These are phyloP conservation scores for Coleophoma cylindrospora DNA, from an alignment of 2,329 filamentous ascomycete genomes.

Conservation along the genomic window DNA sequence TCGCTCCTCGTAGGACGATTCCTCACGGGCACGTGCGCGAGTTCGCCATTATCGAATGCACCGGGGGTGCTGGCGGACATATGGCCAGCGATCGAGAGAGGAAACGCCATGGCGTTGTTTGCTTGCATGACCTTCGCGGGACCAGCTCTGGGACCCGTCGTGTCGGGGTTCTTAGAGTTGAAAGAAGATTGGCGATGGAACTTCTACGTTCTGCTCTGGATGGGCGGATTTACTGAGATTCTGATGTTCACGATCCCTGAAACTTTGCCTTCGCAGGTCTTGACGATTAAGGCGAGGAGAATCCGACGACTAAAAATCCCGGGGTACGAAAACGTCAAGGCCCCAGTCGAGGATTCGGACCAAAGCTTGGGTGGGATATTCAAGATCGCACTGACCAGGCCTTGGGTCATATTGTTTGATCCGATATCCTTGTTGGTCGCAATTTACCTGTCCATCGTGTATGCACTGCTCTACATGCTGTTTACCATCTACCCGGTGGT, in stretches of 20 bases:
- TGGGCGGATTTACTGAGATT: constrained; percentile 32
- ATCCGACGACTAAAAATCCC: constrained; percentile 42
- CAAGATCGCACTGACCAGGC: constrained; percentile 31
- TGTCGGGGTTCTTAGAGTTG: constrained; percentile 51
- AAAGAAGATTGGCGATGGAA: constrained; percentile 47
- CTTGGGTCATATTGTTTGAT: constrained; percentile 2
- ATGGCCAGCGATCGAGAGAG: neutral
- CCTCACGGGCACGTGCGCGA: constrained; percentile 55
- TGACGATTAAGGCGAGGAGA: constrained; percentile 47
- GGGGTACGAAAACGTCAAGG: constrained; percentile 46
- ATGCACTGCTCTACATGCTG: constrained; percentile 22
- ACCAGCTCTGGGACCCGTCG: constrained; percentile 39
- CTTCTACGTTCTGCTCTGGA: constrained; percentile 42
- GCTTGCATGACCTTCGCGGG: constrained; percentile 56
- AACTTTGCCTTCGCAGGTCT: constrained; percentile 44
- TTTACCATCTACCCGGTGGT: constrained; percentile 25
- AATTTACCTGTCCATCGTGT: constrained; percentile 15
- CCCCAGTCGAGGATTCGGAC: constrained; percentile 41
- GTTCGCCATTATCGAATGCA: constrained; percentile 34
- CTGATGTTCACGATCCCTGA: constrained; percentile 55
- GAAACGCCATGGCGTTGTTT: constrained; percentile 17
- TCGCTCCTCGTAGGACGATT: constrained; percentile 52
- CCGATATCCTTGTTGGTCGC: constrained; percentile 1
- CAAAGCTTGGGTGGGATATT: constrained; percentile 39
- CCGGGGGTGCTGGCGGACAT: neutral